Evolutionary conservation across 306 rosid species (phyloP), one percentile per base, ranked within the genome.

Genomic region (Leucaena leucocephala): DNA sequence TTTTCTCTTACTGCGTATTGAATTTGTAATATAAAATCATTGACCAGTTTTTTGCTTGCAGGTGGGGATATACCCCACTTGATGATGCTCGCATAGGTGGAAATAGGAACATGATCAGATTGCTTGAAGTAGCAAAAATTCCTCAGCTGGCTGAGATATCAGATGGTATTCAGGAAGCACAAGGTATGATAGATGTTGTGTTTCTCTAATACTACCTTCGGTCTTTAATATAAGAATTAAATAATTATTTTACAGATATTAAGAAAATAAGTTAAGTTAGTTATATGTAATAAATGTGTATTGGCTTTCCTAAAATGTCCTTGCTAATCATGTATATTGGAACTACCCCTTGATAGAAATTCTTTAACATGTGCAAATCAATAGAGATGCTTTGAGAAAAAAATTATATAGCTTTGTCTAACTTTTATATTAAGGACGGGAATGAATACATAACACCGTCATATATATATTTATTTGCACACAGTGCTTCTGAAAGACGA

Each of bases 11-110:
- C 21, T 17, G 44, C 36, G 48, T 8, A 63, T 35, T 63, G 69
- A 35, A 66, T 8, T 66, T 66, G 71, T 9, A n/a, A 40, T 45
- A 8, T 19, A 12, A 40, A 64, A 45, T 62, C 11, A 15, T 45
- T 34, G 75, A 50, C 19, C 7, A 13, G 42, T 36, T 36, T 78
- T 10, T 7, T 63, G 38, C 74, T 65, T 84, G 85, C 86, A 88
- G 91, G 76, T 88, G 89, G 91, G 91, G 91, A 14, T 76, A 77
- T 58, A 81, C 88, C 54, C 89, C 91, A 15, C 72, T 88, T 49
- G 89, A 88, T 68, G 89, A 83, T 62, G 86, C 85, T 49, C 83
- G 77, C 19, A 76, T 79, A 16, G 81, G 87, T 10, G 91, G 89
- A 79, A 76, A 79, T 70, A 82, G 72, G 79, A 83, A 76, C 39